Conservation (phyloP, 2,329 filamentous ascomycete species). For the Pseudogymnoascus sp. region DNA sequence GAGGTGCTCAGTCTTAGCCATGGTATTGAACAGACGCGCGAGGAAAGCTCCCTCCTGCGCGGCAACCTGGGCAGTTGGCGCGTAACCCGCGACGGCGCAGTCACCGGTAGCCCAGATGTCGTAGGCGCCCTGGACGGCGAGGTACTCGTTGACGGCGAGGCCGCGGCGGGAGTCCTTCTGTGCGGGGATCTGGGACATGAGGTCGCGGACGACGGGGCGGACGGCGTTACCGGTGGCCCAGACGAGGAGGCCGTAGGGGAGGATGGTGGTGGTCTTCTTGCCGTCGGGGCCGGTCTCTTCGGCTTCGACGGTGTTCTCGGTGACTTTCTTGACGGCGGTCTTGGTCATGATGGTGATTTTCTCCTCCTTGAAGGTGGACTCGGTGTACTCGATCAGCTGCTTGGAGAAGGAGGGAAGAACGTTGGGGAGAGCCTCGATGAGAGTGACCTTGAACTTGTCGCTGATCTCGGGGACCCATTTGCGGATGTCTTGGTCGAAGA, state of each 20-base stretch:
- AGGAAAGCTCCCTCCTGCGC: conserved; percentile 94
- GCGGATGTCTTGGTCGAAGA: conserved; percentile 96
- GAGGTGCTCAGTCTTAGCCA: conserved; percentile 86
- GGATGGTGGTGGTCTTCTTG: conserved; percentile 70
- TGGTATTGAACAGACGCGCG: conserved; percentile 94
- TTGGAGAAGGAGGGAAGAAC: conserved; percentile 98
- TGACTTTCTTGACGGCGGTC: conserved; percentile 98
- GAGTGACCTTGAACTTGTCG: conserved; percentile 91
- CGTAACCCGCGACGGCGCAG: conserved; percentile 95
- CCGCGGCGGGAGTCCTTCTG: conserved; percentile 94
- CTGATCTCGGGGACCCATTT: conserved; percentile 96
- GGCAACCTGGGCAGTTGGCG: conserved; percentile 93
- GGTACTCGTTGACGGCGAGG: conserved; percentile 95
- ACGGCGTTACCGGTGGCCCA: conserved; percentile 98
- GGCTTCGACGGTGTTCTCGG: conserved; percentile 86
- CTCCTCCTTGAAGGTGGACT: conserved; percentile 98
- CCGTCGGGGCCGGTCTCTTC: conserved; percentile 77
- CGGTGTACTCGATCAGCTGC: conserved; percentile 98
- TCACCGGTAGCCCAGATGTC: conserved; percentile 98
- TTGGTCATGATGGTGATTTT: conserved; percentile 96
- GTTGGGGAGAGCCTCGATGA: conserved; percentile 94
- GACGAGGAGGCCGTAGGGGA: conserved; percentile 92
- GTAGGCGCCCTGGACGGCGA: conserved; percentile 93
- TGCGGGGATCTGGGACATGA: conserved; percentile 85
- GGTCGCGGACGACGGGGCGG: conserved; percentile 80